These are phyloP conservation scores for Fusarium sp. DNA, from an alignment of 2,329 filamentous ascomycete genomes.

Conservation along the genomic window DNA sequence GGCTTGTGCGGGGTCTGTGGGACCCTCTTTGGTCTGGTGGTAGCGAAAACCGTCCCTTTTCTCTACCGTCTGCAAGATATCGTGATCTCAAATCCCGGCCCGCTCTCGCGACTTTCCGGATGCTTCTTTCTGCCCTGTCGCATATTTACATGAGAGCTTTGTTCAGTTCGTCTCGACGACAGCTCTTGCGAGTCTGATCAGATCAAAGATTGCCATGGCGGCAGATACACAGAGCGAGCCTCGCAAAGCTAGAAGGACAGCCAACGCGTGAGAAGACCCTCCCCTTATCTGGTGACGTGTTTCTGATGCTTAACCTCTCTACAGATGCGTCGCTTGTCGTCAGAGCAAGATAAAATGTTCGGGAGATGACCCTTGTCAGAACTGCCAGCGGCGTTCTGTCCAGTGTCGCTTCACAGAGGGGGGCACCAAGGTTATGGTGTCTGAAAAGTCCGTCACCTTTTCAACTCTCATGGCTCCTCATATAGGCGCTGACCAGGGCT, in stretches of 20 bases:
- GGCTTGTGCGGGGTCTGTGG: constrained; percentile 3
- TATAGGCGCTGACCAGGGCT: constrained; percentile 5
- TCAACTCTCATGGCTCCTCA: neutral
- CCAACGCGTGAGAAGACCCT: constrained; percentile 40
- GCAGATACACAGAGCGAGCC: constrained; percentile 18
- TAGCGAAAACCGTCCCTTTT: neutral
- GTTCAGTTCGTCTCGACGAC: neutral
- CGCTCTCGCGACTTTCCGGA: neutral
- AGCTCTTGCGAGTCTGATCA: neutral
- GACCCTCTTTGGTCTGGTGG: neutral
- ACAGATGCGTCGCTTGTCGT: constrained; percentile 46
- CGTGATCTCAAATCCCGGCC: neutral
- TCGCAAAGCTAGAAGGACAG: constrained; percentile 39
- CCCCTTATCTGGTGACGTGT: neutral
- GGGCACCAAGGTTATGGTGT: constrained; percentile 44
- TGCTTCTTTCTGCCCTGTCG: neutral
- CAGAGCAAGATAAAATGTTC: constrained; percentile 51
- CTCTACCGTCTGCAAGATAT: constrained; percentile 9
- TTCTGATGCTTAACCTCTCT: neutral
- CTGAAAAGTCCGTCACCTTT: constrained; percentile 43
- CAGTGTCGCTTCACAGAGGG: constrained; percentile 47
- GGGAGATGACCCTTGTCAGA: constrained; percentile 46
- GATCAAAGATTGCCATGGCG: constrained; percentile 23
- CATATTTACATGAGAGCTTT: neutral
- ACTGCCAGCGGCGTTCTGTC: constrained; percentile 45